Percentiles rank a stretch among this genome's conserved stretches.
Evolutionary conservation across 352 stramenopile species (phyloP).

Genomic region (Phytopythium mirpurense): DNA sequence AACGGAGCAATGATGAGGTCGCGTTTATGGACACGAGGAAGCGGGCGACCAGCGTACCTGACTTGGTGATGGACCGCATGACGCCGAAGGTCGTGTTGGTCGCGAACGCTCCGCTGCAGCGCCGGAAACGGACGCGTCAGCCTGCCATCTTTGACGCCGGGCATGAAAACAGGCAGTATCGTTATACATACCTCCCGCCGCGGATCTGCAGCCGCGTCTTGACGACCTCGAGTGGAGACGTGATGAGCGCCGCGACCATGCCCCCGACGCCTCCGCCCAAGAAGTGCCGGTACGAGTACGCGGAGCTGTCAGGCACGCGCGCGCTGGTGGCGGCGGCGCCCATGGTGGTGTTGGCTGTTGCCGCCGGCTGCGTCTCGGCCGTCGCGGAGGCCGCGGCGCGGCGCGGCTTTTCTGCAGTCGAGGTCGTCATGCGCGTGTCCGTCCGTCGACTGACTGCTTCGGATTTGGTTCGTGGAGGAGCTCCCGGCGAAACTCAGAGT

Average conservation of each 20-base stretch:
- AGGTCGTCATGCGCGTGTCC: neutral
- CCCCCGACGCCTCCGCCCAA: constrained; percentile 67
- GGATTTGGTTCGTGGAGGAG: constrained; percentile 7
- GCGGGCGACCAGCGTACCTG: constrained; percentile 25
- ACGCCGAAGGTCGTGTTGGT: constrained; percentile 72
- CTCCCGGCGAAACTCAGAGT: constrained; percentile 8
- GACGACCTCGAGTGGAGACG: constrained; percentile 79
- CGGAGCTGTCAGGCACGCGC: constrained; percentile 16
- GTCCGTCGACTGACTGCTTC: neutral
- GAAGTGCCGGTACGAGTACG: constrained; percentile 63
- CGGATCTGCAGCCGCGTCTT: constrained; percentile 84
- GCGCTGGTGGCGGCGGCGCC: constrained; percentile 23
- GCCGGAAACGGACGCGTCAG: neutral
- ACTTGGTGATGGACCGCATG: constrained; percentile 73
- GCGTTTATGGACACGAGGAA: neutral
- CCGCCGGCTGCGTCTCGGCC: neutral
- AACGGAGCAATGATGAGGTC: neutral
- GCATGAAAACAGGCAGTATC: too few species aligned
- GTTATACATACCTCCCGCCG: constrained; percentile 56
- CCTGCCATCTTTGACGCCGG: too few species aligned
- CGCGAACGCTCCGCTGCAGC: constrained; percentile 34
- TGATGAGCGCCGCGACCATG: constrained; percentile 80
- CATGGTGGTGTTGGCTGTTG: too few species aligned
- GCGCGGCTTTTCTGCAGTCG: neutral
- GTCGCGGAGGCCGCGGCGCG: neutral